Base-by-base conservation (phyloP, 2,329 filamentous ascomycete species). In the Alternaria sp. region DNA sequence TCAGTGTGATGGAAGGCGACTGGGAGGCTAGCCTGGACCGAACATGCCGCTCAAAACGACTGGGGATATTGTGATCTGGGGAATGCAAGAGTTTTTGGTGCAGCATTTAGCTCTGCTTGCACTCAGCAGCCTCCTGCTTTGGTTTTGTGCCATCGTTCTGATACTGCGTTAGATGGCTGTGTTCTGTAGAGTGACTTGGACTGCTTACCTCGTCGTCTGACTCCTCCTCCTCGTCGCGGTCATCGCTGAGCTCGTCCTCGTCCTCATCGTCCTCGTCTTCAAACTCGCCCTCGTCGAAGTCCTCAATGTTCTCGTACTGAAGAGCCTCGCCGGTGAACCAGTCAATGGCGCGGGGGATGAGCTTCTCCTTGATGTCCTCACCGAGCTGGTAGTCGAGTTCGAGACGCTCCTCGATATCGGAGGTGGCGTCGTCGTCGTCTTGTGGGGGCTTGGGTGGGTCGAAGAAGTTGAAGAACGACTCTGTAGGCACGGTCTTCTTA, bases 361-460 rank as follows among this genome's bases (percentile, higher is more conserved):
- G 88, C 86, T 99, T 99, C 88, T 99, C 96, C 86, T 99, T 99
- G 85, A 99, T 97, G 79, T 99, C 96, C 86, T 99, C 96, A 71
- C 96, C 96, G 47, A 99, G 90, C 84, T 98, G 95, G 83, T 98
- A 99, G 84, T 99, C 96, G 56, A 99, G 90, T 85, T 99, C 96
- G 60, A 99, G 89, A 69, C 96, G 94, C 83, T 97, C 94, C 86
- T 99, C 96, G 56, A 99, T 97, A 80, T 99, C 96, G 55, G 90
- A 91, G 59, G 91, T 89, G 64, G 91, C 90, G 70, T 95, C 91
- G 45, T 89, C 85, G 54, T 92, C 91, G 54, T 93, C 90, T 85
- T 86, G 26, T 93, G 96, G 65, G 93, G 91, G 71, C 83, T 93
- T 93, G 50, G 96, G 96, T 25, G 96, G 96, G 58, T 93, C 93